These are phyloP conservation scores for Lactarius hengduanensis DNA, from an alignment of 768 basidiomycete species.

Conservation along the genomic window DNA sequence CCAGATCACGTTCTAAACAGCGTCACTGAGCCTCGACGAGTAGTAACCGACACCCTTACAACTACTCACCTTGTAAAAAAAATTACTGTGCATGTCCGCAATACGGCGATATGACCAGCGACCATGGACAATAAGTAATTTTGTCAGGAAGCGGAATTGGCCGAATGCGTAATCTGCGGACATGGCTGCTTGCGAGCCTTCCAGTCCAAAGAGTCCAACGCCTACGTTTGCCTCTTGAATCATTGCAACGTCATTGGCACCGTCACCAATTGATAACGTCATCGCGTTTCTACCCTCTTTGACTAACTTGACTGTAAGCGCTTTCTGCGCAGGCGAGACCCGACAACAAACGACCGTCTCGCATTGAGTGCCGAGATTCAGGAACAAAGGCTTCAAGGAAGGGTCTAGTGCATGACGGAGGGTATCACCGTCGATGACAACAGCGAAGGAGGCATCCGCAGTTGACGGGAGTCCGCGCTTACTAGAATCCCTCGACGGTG, in stretches of 20 bases:
- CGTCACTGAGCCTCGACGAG: slow-evolving; percentile 19
- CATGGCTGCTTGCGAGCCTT: slow-evolving; percentile 98
- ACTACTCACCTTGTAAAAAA: slow-evolving; percentile 88
- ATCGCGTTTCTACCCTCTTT: slow-evolving; percentile 95
- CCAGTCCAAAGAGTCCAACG: slow-evolving; percentile 88
- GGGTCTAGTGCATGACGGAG: slow-evolving; percentile 75
- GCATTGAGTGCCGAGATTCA: slow-evolving; percentile 92
- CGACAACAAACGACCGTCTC: slow-evolving; percentile 98
- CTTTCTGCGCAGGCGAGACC: slow-evolving; percentile 97
- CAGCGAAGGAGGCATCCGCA: slow-evolving; percentile 77
- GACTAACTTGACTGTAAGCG: slow-evolving; percentile 92
- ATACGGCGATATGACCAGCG: slow-evolving; percentile 96
- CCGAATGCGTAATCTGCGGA: slow-evolving; percentile 98
- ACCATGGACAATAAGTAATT: slow-evolving; percentile 89
- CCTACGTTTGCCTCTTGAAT: slow-evolving; percentile 99
- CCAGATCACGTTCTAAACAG: slow-evolving; percentile 80
- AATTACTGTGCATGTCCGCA: slow-evolving; percentile 96
- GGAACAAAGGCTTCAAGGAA: slow-evolving; percentile 79
- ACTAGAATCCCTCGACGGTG: slow-evolving; percentile 58
- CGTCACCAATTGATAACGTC: slow-evolving; percentile 96
- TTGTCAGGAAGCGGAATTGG: slow-evolving; percentile 92
- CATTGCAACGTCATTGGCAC: slow-evolving; percentile 99
- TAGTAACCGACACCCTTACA: background rate
- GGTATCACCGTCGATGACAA: slow-evolving; percentile 96
- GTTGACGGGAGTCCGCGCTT: slow-evolving; percentile 67